Evolutionary conservation across 192 early-diverging fungal species (phyloP), one percentile per base, ranked within the genome.

Genomic region (Chytriomyces confervae): DNA sequence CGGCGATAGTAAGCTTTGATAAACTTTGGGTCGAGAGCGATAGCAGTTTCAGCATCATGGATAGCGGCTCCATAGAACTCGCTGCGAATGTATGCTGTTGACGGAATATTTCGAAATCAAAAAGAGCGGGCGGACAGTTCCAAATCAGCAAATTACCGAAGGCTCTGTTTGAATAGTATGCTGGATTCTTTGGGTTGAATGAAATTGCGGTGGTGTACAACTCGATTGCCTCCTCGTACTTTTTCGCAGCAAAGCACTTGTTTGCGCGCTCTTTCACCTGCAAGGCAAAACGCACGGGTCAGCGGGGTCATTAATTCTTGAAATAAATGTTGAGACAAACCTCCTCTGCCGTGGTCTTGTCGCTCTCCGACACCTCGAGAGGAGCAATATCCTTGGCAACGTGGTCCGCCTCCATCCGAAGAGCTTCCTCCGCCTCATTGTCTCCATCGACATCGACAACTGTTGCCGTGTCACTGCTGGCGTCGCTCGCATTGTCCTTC

Each of bases 1-100:
- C 96, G 89, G 50, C 98, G 92, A 82, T 95, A 99, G 82, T 97
- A 97, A 0, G 91, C 98, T 88, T 99, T 99, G 77, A 91, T 88
- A 74, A 92, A 96, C 13, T 69, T 81, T 20, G 94, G 89, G 83
- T 97, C 94, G 0, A 97, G 80, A 67, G 85, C 89, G 10, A 99
- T 87, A 13, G 96, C 95, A 63, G 89, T 84, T 74, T 95, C 89
- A 62, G 95, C 94, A 82, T 98, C 96, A 6, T 85, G 85, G 67
- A 83, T 75, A 50, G 87, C 84, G 0, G 79, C 83, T 1, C 94
- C 96, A 83, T 96, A 97, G 66, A 92, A 91, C 81, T 98, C 97
- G 7, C 91, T 83, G 53, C 90, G 87, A 36, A 95, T 88, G 83
- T 96, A 92, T 48, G 93, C 94, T 87, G 47, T 36, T 5, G 66